Conservation (phyloP, 441 rosid genomes). For the Manihot esculenta region DNA sequence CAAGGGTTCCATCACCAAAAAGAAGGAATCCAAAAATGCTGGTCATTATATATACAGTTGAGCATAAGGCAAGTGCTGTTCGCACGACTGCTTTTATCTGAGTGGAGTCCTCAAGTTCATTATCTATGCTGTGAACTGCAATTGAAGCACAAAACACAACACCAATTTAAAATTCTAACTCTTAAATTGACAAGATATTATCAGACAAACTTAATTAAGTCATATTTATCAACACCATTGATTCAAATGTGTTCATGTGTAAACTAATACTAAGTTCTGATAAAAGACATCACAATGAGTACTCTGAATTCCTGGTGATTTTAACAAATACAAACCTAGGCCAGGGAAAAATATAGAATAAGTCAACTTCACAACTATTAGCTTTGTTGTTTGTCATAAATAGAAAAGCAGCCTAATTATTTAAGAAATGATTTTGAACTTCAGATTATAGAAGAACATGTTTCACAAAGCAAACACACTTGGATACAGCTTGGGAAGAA, state of each 20-base stretch:
- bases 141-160: conserved; percentile 16
- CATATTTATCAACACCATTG: background rate
- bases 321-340: background rate
- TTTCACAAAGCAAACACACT: background rate
- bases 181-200: background rate
- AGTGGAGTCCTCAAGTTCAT: conserved; percentile 74
- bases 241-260: background rate
- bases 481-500: background rate
- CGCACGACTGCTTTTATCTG: conserved; percentile 71
- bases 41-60: conserved; percentile 73
- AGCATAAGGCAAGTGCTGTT: conserved; percentile 81
- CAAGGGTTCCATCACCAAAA: conserved; percentile 80
- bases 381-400: background rate
- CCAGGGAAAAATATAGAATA: background rate
- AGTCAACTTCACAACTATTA: background rate
- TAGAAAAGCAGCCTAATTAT: background rate
- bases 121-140: conserved; percentile 94
- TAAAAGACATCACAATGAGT: background rate
- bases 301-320: background rate
- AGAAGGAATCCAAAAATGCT: conserved; percentile 92
- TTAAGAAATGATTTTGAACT: background rate
- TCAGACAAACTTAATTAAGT: background rate
- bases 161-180: background rate
- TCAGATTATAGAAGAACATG: background rate
- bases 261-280: background rate